Conservation (phyloP, 345 rosid species). For the Populus euphratica region DNA sequence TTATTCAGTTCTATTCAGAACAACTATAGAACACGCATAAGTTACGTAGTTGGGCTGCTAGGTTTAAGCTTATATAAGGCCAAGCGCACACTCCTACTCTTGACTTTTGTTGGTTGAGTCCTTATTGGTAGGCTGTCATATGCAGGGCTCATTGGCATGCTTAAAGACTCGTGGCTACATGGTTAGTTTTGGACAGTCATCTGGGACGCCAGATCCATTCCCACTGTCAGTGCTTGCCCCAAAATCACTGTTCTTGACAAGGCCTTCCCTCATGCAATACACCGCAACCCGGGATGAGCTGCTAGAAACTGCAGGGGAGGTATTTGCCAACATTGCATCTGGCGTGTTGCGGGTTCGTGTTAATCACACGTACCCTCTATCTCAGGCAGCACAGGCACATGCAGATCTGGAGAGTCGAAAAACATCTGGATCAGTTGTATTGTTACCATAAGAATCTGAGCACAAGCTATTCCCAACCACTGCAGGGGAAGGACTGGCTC, state of each 20-base stretch:
- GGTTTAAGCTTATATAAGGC: not conserved
- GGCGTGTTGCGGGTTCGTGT: constrained; percentile 59
- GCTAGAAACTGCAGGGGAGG: constrained; percentile 68
- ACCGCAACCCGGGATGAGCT: constrained; percentile 65
- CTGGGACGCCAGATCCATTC: constrained; percentile 71
- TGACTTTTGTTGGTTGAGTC: not conserved
- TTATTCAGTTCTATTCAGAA: not conserved
- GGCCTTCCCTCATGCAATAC: constrained; percentile 76
- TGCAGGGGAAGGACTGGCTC: too few relatives aligned
- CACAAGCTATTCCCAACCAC: too few relatives aligned
- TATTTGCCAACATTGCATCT: constrained; percentile 54
- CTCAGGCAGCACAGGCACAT: constrained; percentile 71
- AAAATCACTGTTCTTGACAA: constrained; percentile 73
- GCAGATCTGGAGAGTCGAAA: constrained; percentile 67
- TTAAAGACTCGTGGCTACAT: constrained; percentile 69
- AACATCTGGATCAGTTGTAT: constrained; percentile 72
- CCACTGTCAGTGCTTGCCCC: constrained; percentile 68
- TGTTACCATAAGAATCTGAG: constrained; percentile 48
- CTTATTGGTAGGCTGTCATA: not conserved
- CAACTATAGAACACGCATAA: not conserved
- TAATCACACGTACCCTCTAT: constrained; percentile 70
- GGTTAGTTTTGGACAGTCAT: constrained; percentile 90
- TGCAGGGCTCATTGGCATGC: constrained; percentile 82
- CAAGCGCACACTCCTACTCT: not conserved
- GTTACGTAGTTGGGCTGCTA: not conserved